A percentile compares a stretch with the other conserved stretches of the same genome.
Conservation (phyloP, 2,329 filamentous ascomycete species). For the Neopestalotiopsis clavispora region DNA sequence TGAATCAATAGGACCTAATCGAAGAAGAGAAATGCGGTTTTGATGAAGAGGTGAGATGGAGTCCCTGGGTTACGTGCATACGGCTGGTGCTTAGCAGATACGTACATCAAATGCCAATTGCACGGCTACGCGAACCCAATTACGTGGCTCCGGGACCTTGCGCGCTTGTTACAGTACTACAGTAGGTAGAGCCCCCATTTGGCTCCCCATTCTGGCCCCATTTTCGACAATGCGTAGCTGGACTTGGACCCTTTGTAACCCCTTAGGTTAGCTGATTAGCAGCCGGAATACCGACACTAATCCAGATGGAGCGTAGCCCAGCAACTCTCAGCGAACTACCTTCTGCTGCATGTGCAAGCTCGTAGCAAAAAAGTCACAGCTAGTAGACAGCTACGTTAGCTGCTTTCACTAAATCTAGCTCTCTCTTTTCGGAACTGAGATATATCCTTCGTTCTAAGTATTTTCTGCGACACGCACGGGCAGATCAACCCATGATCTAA, state of each 20-base stretch:
- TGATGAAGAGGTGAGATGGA: background rate
- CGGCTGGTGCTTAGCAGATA: background rate
- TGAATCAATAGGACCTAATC: background rate
- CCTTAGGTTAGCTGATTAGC: background rate
- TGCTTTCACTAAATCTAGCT: background rate
- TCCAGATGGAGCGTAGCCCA: background rate
- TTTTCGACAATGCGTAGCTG: background rate
- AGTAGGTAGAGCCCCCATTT: no score
- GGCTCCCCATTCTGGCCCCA: no score
- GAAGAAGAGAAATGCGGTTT: background rate
- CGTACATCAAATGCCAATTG: background rate
- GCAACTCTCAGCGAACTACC: background rate
- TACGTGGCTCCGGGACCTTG: slow-evolving; percentile 3
- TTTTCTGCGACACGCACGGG: slow-evolving; percentile 4
- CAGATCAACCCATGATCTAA: background rate
- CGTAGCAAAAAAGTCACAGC: background rate
- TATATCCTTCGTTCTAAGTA: background rate
- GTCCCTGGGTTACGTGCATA: no score
- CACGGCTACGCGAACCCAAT: slow-evolving; percentile 3
- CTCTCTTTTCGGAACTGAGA: background rate
- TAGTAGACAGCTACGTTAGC: background rate
- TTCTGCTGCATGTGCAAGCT: background rate
- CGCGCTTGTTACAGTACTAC: no score
- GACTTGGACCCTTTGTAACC: background rate
- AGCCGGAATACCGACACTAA: background rate